A percentile compares a stretch with the other conserved stretches of the same genome.
Evolutionary conservation across 2,329 filamentous ascomycete genomes (phyloP).

Genomic region (Trichoderma guizhouense): DNA sequence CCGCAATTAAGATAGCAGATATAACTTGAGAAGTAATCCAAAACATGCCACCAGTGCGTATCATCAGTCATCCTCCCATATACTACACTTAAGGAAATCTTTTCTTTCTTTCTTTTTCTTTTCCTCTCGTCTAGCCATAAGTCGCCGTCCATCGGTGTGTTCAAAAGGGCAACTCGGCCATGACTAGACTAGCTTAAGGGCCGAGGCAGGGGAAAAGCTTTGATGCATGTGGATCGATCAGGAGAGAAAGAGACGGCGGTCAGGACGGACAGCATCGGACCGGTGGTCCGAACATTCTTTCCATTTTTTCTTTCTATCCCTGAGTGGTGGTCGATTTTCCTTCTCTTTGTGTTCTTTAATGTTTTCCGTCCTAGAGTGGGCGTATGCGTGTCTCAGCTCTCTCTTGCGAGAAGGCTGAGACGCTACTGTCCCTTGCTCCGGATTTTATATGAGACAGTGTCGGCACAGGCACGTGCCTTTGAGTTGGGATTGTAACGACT

Average conservation of each 20-base stretch:
- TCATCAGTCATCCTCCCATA: neutral
- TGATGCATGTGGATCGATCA: too few species aligned
- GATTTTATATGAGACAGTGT: neutral
- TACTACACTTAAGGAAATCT: neutral
- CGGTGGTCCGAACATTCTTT: too few species aligned
- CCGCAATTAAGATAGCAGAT: neutral
- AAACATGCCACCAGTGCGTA: neutral
- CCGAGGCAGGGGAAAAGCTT: too few species aligned
- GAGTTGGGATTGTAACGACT: neutral
- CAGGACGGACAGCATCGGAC: too few species aligned
- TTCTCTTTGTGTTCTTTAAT: neutral
- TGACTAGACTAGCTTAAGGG: too few species aligned
- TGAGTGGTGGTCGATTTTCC: too few species aligned
- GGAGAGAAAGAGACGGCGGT: too few species aligned
- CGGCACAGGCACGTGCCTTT: neutral
- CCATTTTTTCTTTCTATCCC: too few species aligned
- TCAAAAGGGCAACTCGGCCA: too few species aligned
- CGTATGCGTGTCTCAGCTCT: neutral
- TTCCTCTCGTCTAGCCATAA: neutral
- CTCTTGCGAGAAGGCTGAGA: neutral
- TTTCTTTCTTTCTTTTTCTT: neutral
- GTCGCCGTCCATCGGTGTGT: too few species aligned
- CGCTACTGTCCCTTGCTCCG: neutral
- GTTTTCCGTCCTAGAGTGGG: too few species aligned
- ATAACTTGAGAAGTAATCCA: neutral